Percentiles rank a stretch among this genome's conserved stretches.
Conservation (phyloP, 2,329 filamentous ascomycete species). For the Diaporthe citri region DNA sequence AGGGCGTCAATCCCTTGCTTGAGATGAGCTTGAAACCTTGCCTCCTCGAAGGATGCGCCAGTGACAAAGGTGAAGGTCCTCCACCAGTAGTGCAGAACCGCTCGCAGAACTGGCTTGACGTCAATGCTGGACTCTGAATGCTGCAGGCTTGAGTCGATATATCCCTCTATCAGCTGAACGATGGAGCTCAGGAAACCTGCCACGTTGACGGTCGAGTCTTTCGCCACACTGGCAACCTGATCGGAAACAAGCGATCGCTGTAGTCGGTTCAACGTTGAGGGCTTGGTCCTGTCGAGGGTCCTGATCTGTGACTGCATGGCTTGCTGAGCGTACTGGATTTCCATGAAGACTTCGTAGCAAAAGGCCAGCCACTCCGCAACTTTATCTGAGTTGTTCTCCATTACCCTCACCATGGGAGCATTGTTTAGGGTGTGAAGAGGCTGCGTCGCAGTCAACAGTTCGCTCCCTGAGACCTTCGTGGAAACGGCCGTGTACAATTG, state of each 20-base stretch:
- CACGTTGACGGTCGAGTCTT: conserved; percentile 71
- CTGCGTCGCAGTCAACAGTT: conserved; percentile 49
- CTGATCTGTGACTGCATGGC: conserved; percentile 57
- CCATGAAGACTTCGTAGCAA: conserved; percentile 64
- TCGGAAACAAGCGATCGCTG: conserved; percentile 70
- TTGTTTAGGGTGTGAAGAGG: conserved; percentile 73
- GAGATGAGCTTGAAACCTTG: conserved; percentile 73
- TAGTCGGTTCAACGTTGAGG: conserved; percentile 69
- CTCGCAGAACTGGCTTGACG: conserved; percentile 51
- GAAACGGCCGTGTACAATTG: conserved; percentile 45
- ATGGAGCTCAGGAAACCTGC: conserved; percentile 63
- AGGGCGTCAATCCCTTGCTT: conserved; percentile 62
- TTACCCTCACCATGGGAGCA: conserved; percentile 61
- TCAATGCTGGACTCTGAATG: conserved; percentile 46
- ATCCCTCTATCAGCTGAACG: conserved; percentile 57
- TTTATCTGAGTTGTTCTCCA: conserved; percentile 52
- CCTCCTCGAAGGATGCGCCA: conserved; percentile 67
- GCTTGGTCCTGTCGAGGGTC: conserved; percentile 59
- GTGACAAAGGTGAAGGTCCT: conserved; percentile 64
- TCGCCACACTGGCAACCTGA: conserved; percentile 67
- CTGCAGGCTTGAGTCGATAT: conserved; percentile 50
- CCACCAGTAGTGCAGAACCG: conserved; percentile 66
- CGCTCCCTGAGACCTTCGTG: conserved; percentile 38
- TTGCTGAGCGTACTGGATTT: conserved; percentile 57
- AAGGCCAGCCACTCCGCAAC: conserved; percentile 63